Evolutionary conservation across 2,329 filamentous ascomycete species (phyloP), one percentile per base, ranked within the genome.

Genomic region (Diaporthe sp.): DNA sequence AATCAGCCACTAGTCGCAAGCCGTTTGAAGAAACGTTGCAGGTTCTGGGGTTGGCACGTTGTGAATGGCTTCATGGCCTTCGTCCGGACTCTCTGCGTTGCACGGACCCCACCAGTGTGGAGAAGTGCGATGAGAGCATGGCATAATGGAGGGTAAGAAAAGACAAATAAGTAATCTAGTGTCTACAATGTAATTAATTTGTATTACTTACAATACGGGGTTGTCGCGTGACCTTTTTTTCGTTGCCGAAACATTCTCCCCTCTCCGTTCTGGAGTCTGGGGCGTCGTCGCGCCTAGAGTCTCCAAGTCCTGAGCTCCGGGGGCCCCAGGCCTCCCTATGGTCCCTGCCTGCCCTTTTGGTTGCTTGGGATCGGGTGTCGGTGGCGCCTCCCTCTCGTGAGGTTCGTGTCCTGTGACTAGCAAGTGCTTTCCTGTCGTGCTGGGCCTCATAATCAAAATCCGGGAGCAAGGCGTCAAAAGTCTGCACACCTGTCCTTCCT

Each of bases 351-450:
- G 15, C n/a, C 42, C 15, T 7, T 13, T 45, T 71, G 54, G 45
- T 47, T 25, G 54, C 57, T 47, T 25, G 40, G 38, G 33, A 55
- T 72, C 57, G 57, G 70, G 45, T 72, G 70, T 54, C 47, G 70
- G 60, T 72, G 57, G 45, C 60, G 47, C 70, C 69, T 55, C 35
- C 42, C 45, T 72, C 70, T 72, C 70, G 57, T 72, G 70, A 72
- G 57, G 33, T 54, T 45, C 22, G 45, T 72, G 70, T 55, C 70
- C 70, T 50, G 70, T 72, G 70, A 72, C 70, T 25, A 19, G 28
- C 33, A 64, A 64, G 17, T 25, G 42, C 35, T 52, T 52, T 52
- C n/a, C n/a, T 6, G 30, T 67, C 45, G 64, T 38, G 22, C 17
- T 68, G 33, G 64, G 40, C 33, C 64, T 54, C 47, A 54, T 40